These are phyloP conservation scores for Fusarium goolgardi DNA, from an alignment of 2,329 filamentous ascomycete species.

Conservation along the genomic window DNA sequence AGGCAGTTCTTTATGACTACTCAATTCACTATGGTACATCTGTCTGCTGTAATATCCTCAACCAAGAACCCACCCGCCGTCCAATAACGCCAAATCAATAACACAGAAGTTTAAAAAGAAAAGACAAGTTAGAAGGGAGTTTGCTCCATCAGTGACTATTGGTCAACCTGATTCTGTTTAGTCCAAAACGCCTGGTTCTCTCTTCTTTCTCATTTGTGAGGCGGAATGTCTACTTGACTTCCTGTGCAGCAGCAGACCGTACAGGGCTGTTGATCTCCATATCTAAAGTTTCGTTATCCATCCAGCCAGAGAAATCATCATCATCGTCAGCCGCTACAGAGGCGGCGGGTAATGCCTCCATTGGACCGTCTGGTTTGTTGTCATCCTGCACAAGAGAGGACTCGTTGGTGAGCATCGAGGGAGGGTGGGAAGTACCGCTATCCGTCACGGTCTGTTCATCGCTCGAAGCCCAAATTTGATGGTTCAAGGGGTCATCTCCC, in stretches of 20 bases:
- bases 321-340: constrained; percentile 46
- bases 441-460: constrained; percentile 31
- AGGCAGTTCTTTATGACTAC: constrained; percentile 11
- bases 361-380: constrained; percentile 2
- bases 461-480: constrained; percentile 34
- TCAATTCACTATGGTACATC: constrained; percentile 27
- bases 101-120: constrained; percentile 2
- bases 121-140: constrained; percentile 9
- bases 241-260: constrained; percentile 28
- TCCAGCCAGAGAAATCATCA: constrained; percentile 54
- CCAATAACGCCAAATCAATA: constrained; percentile 28
- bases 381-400: constrained; percentile 28
- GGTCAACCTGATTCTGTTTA: constrained; percentile 21
- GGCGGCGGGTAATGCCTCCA: constrained; percentile 35
- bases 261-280: constrained; percentile 40
- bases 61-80: constrained; percentile 1
- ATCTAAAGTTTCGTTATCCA: constrained; percentile 50
- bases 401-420: constrained; percentile 18
- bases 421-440: constrained; percentile 30
- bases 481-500: constrained; percentile 49
- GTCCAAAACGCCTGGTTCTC: constrained; percentile 31
- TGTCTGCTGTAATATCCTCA: not conserved
- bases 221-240: constrained; percentile 38
- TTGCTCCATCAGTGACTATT: constrained; percentile 17
- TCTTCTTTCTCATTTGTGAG: constrained; percentile 10